A percentile compares a stretch with the other conserved stretches of the same genome.
Evolutionary conservation across 176 grass and related monocot species (phyloP).

Genomic region (Avena eriantha): DNA sequence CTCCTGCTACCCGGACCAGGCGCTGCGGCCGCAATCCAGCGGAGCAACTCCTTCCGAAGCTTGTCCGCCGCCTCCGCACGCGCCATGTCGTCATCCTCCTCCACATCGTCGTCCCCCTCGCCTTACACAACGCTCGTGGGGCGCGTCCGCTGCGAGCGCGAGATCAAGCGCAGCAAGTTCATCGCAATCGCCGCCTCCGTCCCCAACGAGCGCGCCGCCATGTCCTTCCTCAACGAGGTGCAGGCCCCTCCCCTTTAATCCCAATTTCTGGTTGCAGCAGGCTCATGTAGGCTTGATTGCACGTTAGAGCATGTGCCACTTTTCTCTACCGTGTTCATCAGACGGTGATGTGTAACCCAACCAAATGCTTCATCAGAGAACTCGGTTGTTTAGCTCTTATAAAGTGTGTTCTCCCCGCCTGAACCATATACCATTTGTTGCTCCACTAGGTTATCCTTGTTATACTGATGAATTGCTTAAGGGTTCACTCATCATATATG

Average conservation of each 20-base stretch:
- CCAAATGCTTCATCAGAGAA: background rate
- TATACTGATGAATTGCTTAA: background rate
- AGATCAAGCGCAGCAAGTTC: slow-evolving; percentile 79
- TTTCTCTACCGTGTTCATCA: background rate
- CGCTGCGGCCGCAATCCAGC: background rate
- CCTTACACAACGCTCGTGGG: slow-evolving; percentile 62
- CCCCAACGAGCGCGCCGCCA: slow-evolving; percentile 57
- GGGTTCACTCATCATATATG: background rate
- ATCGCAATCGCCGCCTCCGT: slow-evolving; percentile 68
- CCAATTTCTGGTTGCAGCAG: background rate
- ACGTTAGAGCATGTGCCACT: background rate
- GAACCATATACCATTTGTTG: background rate
- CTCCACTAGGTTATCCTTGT: background rate
- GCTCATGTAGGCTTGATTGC: background rate
- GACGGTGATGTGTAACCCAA: background rate
- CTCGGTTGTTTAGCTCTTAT: background rate
- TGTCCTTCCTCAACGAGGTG: slow-evolving; percentile 72
- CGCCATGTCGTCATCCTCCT: slow-evolving; percentile 52
- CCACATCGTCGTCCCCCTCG: slow-evolving; percentile 26
- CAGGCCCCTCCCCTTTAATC: background rate
- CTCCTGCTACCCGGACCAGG: slow-evolving; percentile 35
- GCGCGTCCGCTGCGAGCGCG: slow-evolving; percentile 61
- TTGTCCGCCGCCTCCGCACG: background rate
- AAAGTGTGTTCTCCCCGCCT: background rate
- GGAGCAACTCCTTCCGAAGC: slow-evolving; percentile 20